Conservation (phyloP, 2,329 filamentous ascomycete genomes). For the Microcyclosporella mali region DNA sequence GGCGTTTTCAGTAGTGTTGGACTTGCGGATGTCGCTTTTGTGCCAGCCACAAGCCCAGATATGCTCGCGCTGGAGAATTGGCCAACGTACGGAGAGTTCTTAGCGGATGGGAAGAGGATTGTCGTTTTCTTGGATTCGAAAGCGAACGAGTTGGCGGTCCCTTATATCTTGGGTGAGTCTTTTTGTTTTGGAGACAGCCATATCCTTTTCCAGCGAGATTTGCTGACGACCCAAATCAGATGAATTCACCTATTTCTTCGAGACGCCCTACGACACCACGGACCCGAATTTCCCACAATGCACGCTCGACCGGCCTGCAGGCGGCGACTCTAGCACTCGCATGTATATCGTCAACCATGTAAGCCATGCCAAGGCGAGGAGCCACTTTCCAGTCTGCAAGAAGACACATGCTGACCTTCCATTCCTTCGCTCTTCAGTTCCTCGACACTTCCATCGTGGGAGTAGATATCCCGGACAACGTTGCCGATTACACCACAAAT, state of each 20-base stretch:
- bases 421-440: no score
- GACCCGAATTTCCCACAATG: slow-evolving; percentile 39
- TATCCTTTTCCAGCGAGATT: not conserved
- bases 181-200: not conserved
- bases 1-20: slow-evolving; percentile 46
- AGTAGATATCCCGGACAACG: slow-evolving; percentile 36
- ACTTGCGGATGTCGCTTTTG: slow-evolving; percentile 39
- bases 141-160: slow-evolving; percentile 67
- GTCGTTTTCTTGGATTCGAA: slow-evolving; percentile 77
- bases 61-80: slow-evolving; percentile 54
- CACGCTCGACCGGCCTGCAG: slow-evolving; percentile 39
- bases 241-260: slow-evolving; percentile 39
- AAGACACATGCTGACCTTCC: no score
- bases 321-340: slow-evolving; percentile 32
- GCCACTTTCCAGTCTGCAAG: no score
- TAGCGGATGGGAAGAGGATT: slow-evolving; percentile 57
- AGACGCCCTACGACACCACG: slow-evolving; percentile 36
- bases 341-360: slow-evolving; percentile 47
- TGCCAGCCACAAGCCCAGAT: slow-evolving; percentile 25
- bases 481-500: slow-evolving; percentile 36
- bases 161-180: slow-evolving; percentile 80
- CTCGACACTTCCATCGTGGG: slow-evolving; percentile 27
- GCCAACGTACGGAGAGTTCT: slow-evolving; percentile 76
- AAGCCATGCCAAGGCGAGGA: no score
- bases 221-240: not conserved